phyloP scores from a whole-genome alignment of 805 yeast genomes.

The Cyberlindnera mycetangii region DNA sequence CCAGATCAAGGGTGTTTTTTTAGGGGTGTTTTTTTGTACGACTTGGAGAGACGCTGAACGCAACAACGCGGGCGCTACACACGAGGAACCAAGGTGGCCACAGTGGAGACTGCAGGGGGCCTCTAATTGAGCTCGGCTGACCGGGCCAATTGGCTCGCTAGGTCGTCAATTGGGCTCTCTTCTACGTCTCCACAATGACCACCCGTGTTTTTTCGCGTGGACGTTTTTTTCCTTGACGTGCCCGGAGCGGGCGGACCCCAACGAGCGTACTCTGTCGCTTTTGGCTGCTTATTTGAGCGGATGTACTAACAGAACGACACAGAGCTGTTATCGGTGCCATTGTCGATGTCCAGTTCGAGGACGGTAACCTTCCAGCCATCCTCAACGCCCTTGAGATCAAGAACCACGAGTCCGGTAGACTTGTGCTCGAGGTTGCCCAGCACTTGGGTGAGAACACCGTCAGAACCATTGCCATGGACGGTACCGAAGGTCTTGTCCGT shows the following conservation, averaged over 20 bases:
- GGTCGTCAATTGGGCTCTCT: neutral
- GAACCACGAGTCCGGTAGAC: slow-evolving; percentile 68
- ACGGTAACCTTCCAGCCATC: slow-evolving; percentile 95
- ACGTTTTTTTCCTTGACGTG: neutral
- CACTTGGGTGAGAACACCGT: slow-evolving; percentile 99
- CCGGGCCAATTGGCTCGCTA: neutral
- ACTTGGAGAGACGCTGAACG: no score
- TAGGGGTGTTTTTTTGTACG: neutral
- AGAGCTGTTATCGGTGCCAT: slow-evolving; percentile 99
- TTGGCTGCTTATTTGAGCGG: no score
- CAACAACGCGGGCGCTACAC: no score
- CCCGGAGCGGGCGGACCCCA: no score
- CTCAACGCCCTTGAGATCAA: slow-evolving; percentile 93
- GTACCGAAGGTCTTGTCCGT: slow-evolving; percentile 99
- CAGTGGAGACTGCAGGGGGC: no score
- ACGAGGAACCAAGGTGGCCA: no score
- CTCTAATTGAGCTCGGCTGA: no score
- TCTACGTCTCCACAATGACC: neutral
- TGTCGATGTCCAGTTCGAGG: slow-evolving; percentile 98
- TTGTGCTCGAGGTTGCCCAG: slow-evolving; percentile 98
- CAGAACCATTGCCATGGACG: slow-evolving; percentile 99
- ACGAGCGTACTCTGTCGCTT: no score
- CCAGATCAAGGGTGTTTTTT: slow-evolving; percentile 1
- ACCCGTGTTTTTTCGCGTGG: slow-evolving; percentile 3
- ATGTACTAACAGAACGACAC: slow-evolving; percentile 22